Percentiles rank a stretch among this genome's conserved stretches.
These are phyloP conservation scores for Neolentinus lepideus DNA, from an alignment of 1,284 basidiomycete species.

Conservation along the genomic window DNA sequence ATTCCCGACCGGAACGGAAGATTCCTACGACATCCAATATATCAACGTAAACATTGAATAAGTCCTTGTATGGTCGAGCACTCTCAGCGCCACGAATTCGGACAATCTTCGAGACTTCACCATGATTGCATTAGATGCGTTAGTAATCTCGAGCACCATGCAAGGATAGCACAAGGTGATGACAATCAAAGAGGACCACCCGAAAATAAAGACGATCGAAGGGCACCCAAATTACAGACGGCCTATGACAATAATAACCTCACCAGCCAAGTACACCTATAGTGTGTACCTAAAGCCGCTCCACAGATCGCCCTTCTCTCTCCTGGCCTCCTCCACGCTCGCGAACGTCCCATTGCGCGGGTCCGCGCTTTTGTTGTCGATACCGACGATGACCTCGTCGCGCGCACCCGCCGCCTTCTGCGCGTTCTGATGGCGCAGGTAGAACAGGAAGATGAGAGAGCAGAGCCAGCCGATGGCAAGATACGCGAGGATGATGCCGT, in stretches of 20 bases:
- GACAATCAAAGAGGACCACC: too few species aligned
- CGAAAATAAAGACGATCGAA: neutral
- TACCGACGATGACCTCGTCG: slow-evolving; percentile 58
- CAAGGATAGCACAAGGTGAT: too few species aligned
- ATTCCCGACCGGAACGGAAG: too few species aligned
- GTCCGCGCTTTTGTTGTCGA: slow-evolving; percentile 17
- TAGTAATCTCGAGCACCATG: neutral
- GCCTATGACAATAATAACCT: too few species aligned
- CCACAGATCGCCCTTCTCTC: slow-evolving; percentile 39
- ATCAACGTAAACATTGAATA: too few species aligned
- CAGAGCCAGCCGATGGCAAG: slow-evolving; percentile 55
- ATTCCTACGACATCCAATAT: too few species aligned
- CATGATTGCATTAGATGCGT: too few species aligned
- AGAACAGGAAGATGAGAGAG: slow-evolving; percentile 36
- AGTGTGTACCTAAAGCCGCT: slow-evolving; percentile 38
- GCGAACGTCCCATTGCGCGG: slow-evolving; percentile 30
- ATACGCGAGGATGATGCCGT: slow-evolving; percentile 63
- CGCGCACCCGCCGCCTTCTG: slow-evolving; percentile 55
- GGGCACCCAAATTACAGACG: too few species aligned
- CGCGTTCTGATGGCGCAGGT: slow-evolving; percentile 54
- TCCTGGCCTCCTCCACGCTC: slow-evolving; percentile 29
- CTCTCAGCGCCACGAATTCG: too few species aligned
- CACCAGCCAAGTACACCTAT: slow-evolving; percentile 8
- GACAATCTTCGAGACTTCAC: too few species aligned
- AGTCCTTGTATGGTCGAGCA: too few species aligned